These are phyloP conservation scores for Euphorbia peplus DNA, from an alignment of 345 rosid species.

Conservation along the genomic window DNA sequence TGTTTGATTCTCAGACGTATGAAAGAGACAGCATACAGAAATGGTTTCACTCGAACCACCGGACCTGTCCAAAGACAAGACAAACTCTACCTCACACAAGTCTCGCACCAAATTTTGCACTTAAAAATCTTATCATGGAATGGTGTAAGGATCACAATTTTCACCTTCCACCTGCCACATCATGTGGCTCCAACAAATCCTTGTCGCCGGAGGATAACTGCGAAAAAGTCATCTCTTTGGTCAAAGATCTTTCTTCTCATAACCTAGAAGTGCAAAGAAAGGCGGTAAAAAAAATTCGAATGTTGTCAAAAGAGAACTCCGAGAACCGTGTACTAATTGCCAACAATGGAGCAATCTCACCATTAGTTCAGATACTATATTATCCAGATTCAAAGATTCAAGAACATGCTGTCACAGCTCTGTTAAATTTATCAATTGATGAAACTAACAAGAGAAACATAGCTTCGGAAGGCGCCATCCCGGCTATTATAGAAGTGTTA, in stretches of 20 bases:
- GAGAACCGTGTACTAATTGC: constrained; percentile 60
- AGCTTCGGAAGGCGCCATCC: constrained; percentile 53
- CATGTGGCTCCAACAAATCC: background rate
- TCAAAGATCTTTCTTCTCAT: constrained; percentile 43
- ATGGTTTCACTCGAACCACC: constrained; percentile 67
- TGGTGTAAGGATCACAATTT: constrained; percentile 77
- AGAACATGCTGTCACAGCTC: constrained; percentile 68
- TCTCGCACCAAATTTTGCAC: constrained; percentile 70
- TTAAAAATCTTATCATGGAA: constrained; percentile 56
- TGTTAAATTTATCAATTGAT: constrained; percentile 67
- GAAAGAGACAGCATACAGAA: constrained; percentile 69
- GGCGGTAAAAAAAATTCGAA: constrained; percentile 54
- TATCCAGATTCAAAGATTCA: constrained; percentile 65
- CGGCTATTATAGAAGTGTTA: constrained; percentile 55
- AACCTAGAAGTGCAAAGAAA: constrained; percentile 55
- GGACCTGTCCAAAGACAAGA: constrained; percentile 73
- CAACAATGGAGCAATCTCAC: constrained; percentile 46
- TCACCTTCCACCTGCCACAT: constrained; percentile 35
- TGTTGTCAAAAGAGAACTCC: constrained; percentile 62
- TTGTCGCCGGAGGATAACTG: constrained; percentile 22
- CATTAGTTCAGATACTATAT: constrained; percentile 50
- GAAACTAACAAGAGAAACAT: constrained; percentile 62
- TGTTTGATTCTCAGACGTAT: constrained; percentile 42
- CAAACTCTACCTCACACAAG: constrained; percentile 53
- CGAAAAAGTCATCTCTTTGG: constrained; percentile 38